Conservation (phyloP, 306 rosid genomes). For the Vigna radiata region DNA sequence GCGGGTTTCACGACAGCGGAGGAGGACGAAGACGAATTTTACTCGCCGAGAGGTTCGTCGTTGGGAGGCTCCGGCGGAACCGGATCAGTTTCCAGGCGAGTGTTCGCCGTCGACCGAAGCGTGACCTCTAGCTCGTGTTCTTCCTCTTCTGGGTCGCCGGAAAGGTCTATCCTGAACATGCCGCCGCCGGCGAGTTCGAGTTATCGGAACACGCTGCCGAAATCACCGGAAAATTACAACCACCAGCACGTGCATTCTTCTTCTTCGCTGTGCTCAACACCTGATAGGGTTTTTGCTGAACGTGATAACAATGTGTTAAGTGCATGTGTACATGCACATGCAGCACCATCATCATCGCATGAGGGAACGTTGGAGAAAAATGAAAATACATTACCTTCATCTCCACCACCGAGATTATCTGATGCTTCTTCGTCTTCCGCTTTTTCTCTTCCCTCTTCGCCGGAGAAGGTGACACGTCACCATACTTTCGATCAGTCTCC, state of each 20-base stretch:
- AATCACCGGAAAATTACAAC: constrained; percentile 61
- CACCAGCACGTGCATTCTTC: constrained; percentile 37
- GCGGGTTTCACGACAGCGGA: constrained; percentile 45
- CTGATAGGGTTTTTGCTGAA: constrained; percentile 15
- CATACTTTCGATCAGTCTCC: constrained; percentile 56
- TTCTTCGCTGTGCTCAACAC: constrained; percentile 42
- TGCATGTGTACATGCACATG: constrained; percentile 18
- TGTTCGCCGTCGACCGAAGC: constrained; percentile 31
- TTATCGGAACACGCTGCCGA: constrained; percentile 53
- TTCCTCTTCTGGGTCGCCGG: constrained; percentile 65
- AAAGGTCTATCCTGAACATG: constrained; percentile 46
- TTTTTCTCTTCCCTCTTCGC: constrained; percentile 59
- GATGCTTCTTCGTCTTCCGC: constrained; percentile 54
- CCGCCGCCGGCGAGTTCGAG: constrained; percentile 56
- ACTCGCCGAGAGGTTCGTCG: constrained; percentile 89
- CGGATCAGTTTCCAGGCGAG: constrained; percentile 73
- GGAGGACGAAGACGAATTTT: constrained; percentile 62
- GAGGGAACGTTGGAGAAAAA: constrained; percentile 29
- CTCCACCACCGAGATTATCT: constrained; percentile 40
- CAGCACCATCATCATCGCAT: constrained; percentile 26
- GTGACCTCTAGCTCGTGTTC: constrained; percentile 51
- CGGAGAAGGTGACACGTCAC: constrained; percentile 44
- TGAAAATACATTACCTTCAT: constrained; percentile 1
- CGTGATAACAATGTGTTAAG: not conserved
- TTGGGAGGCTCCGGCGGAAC: constrained; percentile 55